Percentiles rank a stretch among this genome's conserved stretches.
Evolutionary conservation across 768 basidiomycete genomes (phyloP).

Genomic region (Calocybe cyanea): DNA sequence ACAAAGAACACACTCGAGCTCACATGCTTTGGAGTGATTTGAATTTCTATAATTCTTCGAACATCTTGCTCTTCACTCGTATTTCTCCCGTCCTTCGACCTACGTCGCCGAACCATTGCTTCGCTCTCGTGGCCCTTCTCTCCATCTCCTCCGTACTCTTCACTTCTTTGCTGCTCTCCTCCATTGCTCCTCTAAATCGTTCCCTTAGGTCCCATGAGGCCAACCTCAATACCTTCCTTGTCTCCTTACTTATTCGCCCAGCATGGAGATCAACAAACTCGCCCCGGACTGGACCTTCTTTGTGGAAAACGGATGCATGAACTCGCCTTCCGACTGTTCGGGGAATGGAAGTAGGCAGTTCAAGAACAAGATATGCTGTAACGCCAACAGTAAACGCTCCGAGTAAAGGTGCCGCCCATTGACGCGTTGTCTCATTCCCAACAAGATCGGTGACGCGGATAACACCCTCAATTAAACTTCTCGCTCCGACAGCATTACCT

Average conservation of each 20-base stretch:
- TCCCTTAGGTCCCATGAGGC: conserved; percentile 89
- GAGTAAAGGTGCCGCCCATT: conserved; percentile 84
- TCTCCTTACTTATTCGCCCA: conserved; percentile 73
- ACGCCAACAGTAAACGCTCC: conserved; percentile 74
- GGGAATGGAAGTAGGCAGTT: conserved; percentile 86
- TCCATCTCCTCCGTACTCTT: conserved; percentile 71
- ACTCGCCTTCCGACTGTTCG: conserved; percentile 86
- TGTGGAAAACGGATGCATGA: conserved; percentile 52
- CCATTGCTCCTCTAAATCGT: conserved; percentile 76
- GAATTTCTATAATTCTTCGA: too few species aligned
- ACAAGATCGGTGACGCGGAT: conserved; percentile 75
- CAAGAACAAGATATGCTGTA: conserved; percentile 77
- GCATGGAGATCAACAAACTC: conserved; percentile 69
- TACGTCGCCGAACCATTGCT: conserved; percentile 65
- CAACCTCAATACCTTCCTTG: conserved; percentile 87
- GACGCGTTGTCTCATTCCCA: conserved; percentile 73
- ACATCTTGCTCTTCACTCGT: conserved; percentile 22
- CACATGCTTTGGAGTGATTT: too few species aligned
- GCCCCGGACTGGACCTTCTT: conserved; percentile 35
- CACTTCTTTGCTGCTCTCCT: conserved; percentile 76
- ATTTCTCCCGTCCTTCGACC: conserved; percentile 42
- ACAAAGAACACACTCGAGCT: too few species aligned
- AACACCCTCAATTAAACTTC: conserved; percentile 73
- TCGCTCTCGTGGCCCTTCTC: conserved; percentile 63
- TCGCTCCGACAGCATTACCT: conserved; percentile 73